Percentiles rank a stretch among this genome's conserved stretches.
Evolutionary conservation across 495 filamentous ascomycete species (phyloP).

Genomic region (Penicillium nucicola): DNA sequence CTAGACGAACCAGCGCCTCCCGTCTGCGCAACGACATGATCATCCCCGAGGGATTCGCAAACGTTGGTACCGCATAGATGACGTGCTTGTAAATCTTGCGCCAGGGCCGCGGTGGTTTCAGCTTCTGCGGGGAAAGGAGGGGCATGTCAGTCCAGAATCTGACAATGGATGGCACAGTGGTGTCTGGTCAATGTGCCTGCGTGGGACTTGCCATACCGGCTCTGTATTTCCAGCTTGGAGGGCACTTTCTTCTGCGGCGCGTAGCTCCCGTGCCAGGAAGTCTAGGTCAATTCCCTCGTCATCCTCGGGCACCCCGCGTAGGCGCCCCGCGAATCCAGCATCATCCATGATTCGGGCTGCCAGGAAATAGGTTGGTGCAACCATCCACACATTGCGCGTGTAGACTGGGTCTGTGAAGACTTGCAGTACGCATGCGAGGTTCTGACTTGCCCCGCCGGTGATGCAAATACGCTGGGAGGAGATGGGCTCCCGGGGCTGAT

Average conservation of each 20-base stretch:
- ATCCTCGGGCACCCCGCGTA: constrained; percentile 70
- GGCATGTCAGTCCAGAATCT: constrained; percentile 9
- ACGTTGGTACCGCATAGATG: constrained; percentile 81
- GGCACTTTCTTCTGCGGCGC: constrained; percentile 33
- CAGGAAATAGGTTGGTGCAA: constrained; percentile 76
- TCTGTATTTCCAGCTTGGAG: constrained; percentile 24
- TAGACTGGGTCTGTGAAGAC: constrained; percentile 74
- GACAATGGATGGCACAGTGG: background rate
- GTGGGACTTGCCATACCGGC: constrained; percentile 31
- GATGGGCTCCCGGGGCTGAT: constrained; percentile 44
- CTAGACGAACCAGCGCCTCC: constrained; percentile 59
- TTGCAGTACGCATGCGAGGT: constrained; percentile 66
- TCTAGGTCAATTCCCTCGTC: constrained; percentile 68
- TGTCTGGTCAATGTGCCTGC: background rate
- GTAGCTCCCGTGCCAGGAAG: constrained; percentile 49
- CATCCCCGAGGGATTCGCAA: constrained; percentile 74
- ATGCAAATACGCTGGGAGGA: constrained; percentile 65
- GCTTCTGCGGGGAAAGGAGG: constrained; percentile 21
- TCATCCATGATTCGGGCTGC: constrained; percentile 79
- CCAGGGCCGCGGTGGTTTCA: constrained; percentile 44
- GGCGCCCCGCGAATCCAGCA: constrained; percentile 57
- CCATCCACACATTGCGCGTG: constrained; percentile 74
- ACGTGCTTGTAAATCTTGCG: constrained; percentile 75
- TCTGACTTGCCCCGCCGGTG: constrained; percentile 77
- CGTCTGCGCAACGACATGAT: constrained; percentile 66